A percentile compares a stretch with the other conserved stretches of the same genome.
phyloP scores from a whole-genome alignment of 116 monocot species.

The Papilionanthe hybrid region DNA sequence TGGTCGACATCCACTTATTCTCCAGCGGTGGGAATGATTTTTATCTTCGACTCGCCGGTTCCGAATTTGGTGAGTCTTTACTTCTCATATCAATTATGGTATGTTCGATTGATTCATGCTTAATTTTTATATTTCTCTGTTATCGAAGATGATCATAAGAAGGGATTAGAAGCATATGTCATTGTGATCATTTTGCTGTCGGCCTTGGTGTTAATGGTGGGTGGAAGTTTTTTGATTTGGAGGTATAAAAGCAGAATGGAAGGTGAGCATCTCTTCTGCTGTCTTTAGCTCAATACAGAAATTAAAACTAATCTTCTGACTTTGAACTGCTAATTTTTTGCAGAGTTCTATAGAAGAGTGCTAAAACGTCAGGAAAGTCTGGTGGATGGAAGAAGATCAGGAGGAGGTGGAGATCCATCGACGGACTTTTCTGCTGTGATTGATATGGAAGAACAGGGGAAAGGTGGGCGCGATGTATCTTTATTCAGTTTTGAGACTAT shows the following conservation, averaged over 20 bases:
- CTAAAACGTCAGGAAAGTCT: background rate
- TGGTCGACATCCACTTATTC: constrained; percentile 32
- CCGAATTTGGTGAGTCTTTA: constrained; percentile 24
- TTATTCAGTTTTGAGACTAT: constrained; percentile 7
- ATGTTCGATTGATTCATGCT: background rate
- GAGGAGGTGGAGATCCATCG: background rate
- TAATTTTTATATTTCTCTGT: background rate
- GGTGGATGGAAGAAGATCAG: background rate
- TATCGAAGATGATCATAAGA: constrained; percentile 17
- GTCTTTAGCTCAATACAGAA: background rate
- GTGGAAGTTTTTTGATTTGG: constrained; percentile 13
- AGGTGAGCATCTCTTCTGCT: constrained; percentile 1
- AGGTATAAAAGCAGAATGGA: constrained; percentile 14
- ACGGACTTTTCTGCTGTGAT: background rate
- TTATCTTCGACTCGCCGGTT: constrained; percentile 40
- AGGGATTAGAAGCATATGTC: background rate
- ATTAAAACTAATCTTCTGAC: background rate
- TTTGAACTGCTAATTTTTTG: background rate
- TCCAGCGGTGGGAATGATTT: constrained; percentile 24
- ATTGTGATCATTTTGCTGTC: constrained; percentile 7
- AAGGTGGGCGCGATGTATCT: constrained; percentile 17
- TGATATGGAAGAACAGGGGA: background rate
- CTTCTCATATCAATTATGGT: background rate
- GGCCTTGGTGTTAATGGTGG: background rate
- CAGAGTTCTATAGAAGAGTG: constrained; percentile 3